Base-by-base conservation (phyloP, 2,329 filamentous ascomycete genomes). In the Pseudopyrenochaeta lycopersici region DNA sequence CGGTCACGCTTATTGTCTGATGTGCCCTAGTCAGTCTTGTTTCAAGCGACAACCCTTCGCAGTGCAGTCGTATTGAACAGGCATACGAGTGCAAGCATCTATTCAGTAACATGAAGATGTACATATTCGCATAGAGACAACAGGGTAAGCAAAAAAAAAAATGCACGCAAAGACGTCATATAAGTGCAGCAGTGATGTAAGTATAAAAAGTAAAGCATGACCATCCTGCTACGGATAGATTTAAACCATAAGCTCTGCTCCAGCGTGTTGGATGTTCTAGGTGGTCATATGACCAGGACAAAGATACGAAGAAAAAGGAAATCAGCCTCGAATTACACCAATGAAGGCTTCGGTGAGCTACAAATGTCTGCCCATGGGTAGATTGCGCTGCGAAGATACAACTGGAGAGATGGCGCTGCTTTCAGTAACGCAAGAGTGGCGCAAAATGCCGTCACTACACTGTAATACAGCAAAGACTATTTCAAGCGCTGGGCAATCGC, bases 161-260 rank as follows among this genome's bases (percentile, higher is more conserved):
- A n/a, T n/a, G n/a, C n/a, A n/a, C n/a, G n/a, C n/a, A n/a, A n/a
- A n/a, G n/a, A n/a, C n/a, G n/a, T n/a, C n/a, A n/a, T n/a, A n/a
- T n/a, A n/a, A n/a, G n/a, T n/a, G n/a, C n/a, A n/a, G n/a, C n/a
- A n/a, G n/a, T n/a, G n/a, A n/a, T n/a, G n/a, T n/a, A n/a, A n/a
- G n/a, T n/a, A n/a, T n/a, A n/a, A n/a, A n/a, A n/a, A n/a, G n/a
- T n/a, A n/a, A n/a, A n/a, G n/a, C n/a, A n/a, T n/a, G n/a, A n/a
- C n/a, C n/a, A n/a, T n/a, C n/a, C n/a, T n/a, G n/a, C n/a, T n/a
- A n/a, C n/a, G n/a, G n/a, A n/a, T n/a, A n/a, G n/a, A n/a, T n/a
- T n/a, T n/a, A n/a, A n/a, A n/a, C n/a, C n/a, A 46, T 36, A 33
- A 45, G 15, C 32, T 35, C 32, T 35, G 32, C 32, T 35, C 32